Base-by-base conservation (phyloP, 1,139 yeast genomes). In the Debaryomyces sp. region DNA sequence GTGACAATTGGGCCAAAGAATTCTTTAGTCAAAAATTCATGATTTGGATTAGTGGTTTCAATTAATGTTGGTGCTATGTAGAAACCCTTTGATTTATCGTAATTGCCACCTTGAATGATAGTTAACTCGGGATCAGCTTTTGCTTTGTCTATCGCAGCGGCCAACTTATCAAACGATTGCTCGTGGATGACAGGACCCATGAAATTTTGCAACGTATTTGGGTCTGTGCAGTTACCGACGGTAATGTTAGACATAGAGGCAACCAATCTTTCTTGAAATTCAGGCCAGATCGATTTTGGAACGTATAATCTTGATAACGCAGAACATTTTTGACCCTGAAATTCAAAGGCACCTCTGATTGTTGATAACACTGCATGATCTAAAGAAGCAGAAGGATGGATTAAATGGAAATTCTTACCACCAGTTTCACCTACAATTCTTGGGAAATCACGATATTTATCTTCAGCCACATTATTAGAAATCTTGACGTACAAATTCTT, bases 351-450 rank as follows among this genome's bases (percentile, higher is more conserved):
- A 45, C 98, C 99, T 67, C 99, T 84, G 45, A 94, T 79, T 1
- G 98, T 87, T 38, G 96, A 87, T 59, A 87, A 79, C 13, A 85
- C 97, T 13, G 98, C 84, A 66, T 90, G 95, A 47, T 81, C 79
- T 44, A 88, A 64, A 47, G 80, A 68, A 17, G 98, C 80, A 42
- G 90, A 81, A 39, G 81, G 72, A 69, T 94, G 98, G 50, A 94
- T 70, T 58, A 94, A 75, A 66, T 94, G 99, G 84, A 89, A 94
- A 75, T 94, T 94, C 78, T 94, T 94, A 58, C 99, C 99, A 54
- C 99, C 99, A 23, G 99, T 94, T 73, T 94, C 99, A 49, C 99
- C 99, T 27, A 94, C 96, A 60, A 94, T 87, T 68, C 98, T 80
- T 54, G 99, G 99, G 77, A 90, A 94, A 53, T 92, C 95, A 60